phyloP scores from a whole-genome alignment of 768 basidiomycete genomes.

The Pulveroboletus frians region DNA sequence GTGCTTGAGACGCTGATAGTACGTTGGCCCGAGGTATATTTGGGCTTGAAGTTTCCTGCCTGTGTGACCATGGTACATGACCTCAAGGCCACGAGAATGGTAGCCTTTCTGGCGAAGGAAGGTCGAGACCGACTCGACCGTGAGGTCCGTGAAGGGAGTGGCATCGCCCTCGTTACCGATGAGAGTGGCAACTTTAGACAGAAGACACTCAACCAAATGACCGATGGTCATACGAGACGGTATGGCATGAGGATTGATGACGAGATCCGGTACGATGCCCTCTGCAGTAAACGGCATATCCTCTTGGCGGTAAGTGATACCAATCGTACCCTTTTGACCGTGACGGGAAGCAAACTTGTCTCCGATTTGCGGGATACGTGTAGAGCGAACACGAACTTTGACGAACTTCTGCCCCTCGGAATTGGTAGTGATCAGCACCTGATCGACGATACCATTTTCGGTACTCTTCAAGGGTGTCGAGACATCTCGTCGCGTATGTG shows the following conservation, averaged over 20 bases:
- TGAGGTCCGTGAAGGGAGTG: constrained; percentile 96
- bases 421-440: constrained; percentile 95
- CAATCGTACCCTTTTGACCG: constrained; percentile 99
- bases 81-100: constrained; percentile 93
- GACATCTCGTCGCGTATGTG: constrained; percentile 91
- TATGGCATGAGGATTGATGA: constrained; percentile 99
- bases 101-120: constrained; percentile 87
- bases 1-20: constrained; percentile 98
- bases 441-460: constrained; percentile 96
- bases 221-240: constrained; percentile 99
- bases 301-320: constrained; percentile 98
- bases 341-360: constrained; percentile 99
- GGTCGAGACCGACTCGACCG: constrained; percentile 95
- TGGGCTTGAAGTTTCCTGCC: constrained; percentile 98
- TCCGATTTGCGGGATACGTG: constrained; percentile 94
- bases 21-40: constrained; percentile 96
- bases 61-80: constrained; percentile 99
- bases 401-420: constrained; percentile 96
- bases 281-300: constrained; percentile 99
- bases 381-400: constrained; percentile 93
- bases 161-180: constrained; percentile 98
- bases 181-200: constrained; percentile 94
- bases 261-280: constrained; percentile 93
- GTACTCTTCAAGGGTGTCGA: constrained; percentile 98
- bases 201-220: constrained; percentile 95